Percentiles rank a stretch among this genome's conserved stretches.
These are phyloP conservation scores for Rhododendron ferrugineum DNA, from an alignment of 148 eudicot genomes.

Conservation along the genomic window DNA sequence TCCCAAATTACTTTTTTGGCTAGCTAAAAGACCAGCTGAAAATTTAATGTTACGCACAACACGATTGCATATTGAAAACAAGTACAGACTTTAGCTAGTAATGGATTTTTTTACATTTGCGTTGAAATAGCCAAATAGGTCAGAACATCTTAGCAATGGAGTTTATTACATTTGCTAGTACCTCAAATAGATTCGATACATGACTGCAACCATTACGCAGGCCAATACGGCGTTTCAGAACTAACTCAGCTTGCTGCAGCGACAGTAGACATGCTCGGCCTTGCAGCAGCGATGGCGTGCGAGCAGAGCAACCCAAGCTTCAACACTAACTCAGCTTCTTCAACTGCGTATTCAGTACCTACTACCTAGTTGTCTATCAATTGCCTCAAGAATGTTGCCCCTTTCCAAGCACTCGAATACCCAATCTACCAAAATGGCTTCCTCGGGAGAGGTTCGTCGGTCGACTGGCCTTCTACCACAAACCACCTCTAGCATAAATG, in stretches of 20 bases:
- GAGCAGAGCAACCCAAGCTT: constrained; percentile 4
- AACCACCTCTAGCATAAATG: constrained; percentile 8
- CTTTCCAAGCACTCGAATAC: background rate
- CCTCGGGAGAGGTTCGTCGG: background rate
- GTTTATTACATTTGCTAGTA: no score
- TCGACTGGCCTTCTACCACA: constrained; percentile 6
- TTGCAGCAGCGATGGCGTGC: background rate
- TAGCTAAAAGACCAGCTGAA: no score
- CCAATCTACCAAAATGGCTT: background rate
- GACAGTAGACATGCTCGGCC: background rate
- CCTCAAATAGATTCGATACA: no score
- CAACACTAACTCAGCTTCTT: background rate
- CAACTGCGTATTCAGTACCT: background rate
- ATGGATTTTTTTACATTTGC: no score
- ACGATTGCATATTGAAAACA: background rate
- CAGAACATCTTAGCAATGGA: background rate
- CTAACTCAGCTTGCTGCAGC: no score
- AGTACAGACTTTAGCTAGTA: no score
- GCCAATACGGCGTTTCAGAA: background rate
- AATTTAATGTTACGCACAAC: no score
- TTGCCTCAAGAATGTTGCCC: background rate
- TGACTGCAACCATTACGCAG: background rate
- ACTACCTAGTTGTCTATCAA: background rate
- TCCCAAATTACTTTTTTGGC: no score
- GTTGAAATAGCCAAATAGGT: background rate